These are phyloP conservation scores for Cladophialophora yegresii DNA, from an alignment of 2,329 filamentous ascomycete genomes.

Conservation along the genomic window DNA sequence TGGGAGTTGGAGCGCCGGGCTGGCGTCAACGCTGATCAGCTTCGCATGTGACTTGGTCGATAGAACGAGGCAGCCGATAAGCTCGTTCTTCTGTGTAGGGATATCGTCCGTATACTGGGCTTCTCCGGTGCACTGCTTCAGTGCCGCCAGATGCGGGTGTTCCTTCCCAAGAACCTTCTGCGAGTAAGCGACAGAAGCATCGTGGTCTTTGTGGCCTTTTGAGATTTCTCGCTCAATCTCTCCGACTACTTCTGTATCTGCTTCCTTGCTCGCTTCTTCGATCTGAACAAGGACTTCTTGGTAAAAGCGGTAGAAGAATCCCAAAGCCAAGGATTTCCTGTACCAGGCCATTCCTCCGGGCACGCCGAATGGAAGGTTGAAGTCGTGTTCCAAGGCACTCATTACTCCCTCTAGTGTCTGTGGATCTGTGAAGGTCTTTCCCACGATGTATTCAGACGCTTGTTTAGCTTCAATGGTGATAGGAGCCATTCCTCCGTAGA, in stretches of 20 bases:
- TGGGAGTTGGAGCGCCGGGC: constrained; percentile 75
- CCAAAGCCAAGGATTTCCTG: constrained; percentile 81
- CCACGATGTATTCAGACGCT: constrained; percentile 71
- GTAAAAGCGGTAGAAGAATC: constrained; percentile 97
- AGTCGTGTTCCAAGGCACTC: constrained; percentile 85
- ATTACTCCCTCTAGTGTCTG: constrained; percentile 86
- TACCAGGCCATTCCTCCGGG: constrained; percentile 98
- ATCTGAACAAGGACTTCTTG: constrained; percentile 71
- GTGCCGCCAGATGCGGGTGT: constrained; percentile 81
- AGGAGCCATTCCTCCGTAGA: constrained; percentile 94
- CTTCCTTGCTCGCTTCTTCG: constrained; percentile 50
- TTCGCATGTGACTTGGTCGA: constrained; percentile 88
- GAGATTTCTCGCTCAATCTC: constrained; percentile 88
- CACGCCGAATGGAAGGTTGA: constrained; percentile 84
- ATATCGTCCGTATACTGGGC: constrained; percentile 98
- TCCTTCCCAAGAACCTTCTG: constrained; percentile 81
- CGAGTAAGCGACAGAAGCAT: constrained; percentile 73
- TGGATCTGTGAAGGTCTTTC: constrained; percentile 76
- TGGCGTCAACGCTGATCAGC: constrained; percentile 73
- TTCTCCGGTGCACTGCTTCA: constrained; percentile 92
- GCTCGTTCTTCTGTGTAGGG: constrained; percentile 79
- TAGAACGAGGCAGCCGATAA: constrained; percentile 83
- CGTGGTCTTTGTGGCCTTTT: constrained; percentile 73
- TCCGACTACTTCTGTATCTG: constrained; percentile 73
- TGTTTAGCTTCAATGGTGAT: constrained; percentile 84